phyloP scores from a whole-genome alignment of 208 protist genomes.

The Trypanosoma avium region DNA sequence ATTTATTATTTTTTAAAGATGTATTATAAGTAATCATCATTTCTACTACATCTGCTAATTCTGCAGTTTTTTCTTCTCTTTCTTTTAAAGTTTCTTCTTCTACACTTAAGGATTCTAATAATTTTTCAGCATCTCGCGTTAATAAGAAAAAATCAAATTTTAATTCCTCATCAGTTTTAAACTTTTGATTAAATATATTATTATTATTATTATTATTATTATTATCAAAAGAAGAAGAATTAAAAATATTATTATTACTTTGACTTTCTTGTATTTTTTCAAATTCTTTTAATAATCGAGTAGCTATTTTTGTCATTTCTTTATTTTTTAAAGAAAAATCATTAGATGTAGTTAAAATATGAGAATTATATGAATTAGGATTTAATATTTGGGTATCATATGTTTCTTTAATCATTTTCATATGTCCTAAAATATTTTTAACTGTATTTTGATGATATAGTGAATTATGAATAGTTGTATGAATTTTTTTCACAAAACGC shows the following conservation, averaged over 20 bases:
- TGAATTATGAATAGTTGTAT: background rate
- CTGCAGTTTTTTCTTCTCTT: background rate
- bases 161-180: background rate
- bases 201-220: no score
- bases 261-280: background rate
- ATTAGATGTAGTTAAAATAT: no score
- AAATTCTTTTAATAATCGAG: background rate
- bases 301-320: background rate
- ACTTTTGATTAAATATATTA: no score
- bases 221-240: background rate
- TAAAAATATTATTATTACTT: background rate
- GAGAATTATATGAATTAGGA: no score
- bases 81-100: background rate
- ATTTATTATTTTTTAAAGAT: background rate
- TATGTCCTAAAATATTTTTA: constrained; percentile 3
- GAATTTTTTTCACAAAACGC: constrained; percentile 3
- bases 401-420: constrained; percentile 18
- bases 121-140: constrained; percentile 10
- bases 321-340: background rate
- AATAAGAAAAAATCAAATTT: background rate
- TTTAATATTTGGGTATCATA: no score
- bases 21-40: constrained; percentile 2
- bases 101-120: constrained; percentile 10
- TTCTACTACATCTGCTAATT: constrained; percentile 28
- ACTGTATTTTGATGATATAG: background rate